phyloP scores from a whole-genome alignment of 2,329 filamentous ascomycete species.

The Aspergillus carbonarius region DNA sequence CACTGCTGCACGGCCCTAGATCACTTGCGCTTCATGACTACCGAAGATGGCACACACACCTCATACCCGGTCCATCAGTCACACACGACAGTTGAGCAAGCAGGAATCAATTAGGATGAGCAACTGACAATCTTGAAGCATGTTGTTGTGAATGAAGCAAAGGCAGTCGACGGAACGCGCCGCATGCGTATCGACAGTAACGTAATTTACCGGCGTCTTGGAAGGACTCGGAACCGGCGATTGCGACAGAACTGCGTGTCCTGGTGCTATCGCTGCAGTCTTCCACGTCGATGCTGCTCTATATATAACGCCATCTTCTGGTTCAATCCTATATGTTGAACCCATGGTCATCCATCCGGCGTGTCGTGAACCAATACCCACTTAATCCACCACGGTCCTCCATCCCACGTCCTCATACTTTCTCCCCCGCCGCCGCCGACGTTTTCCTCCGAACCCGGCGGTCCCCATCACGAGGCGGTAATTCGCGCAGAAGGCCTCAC shows the following conservation, averaged over 20 bases:
- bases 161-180: neutral
- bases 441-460: constrained; percentile 39
- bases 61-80: neutral
- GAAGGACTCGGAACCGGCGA: constrained; percentile 13
- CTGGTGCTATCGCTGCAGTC: constrained; percentile 8
- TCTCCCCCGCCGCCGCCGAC: constrained; percentile 13
- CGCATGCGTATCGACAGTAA: constrained; percentile 1
- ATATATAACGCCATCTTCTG: neutral
- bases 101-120: neutral
- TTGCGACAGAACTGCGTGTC: constrained; percentile 25
- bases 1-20: neutral
- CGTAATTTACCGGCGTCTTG: constrained; percentile 2
- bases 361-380: neutral
- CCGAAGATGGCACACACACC: neutral
- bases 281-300: neutral
- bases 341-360: neutral
- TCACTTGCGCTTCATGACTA: neutral
- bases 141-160: neutral
- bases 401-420: constrained; percentile 1
- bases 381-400: constrained; percentile 4
- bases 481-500: constrained; percentile 17
- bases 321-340: neutral
- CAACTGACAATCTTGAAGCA: neutral
- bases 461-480: constrained; percentile 26
- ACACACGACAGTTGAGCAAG: neutral